phyloP scores from a whole-genome alignment of 345 rosid genomes.

The Toxicodendron radicans region DNA sequence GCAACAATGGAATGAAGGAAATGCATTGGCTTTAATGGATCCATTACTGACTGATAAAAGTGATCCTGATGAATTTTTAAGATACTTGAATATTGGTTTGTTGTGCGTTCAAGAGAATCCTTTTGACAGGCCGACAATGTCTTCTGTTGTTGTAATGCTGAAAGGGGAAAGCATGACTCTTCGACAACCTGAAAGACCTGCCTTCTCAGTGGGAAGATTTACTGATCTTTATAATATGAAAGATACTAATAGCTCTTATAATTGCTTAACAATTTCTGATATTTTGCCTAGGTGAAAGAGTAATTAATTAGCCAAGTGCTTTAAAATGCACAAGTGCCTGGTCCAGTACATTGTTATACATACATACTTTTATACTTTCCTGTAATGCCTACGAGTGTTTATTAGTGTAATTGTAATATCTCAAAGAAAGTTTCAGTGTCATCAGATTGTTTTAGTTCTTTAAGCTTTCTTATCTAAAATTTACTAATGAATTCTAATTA shows the following conservation, averaged over 20 bases:
- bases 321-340: no score
- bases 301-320: no score
- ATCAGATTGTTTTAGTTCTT: no score
- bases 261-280: slow-evolving; percentile 17
- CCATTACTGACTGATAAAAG: slow-evolving; percentile 31
- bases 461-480: no score
- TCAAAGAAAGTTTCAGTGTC: no score
- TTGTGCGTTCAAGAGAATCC: slow-evolving; percentile 70
- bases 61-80: slow-evolving; percentile 41
- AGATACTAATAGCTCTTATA: slow-evolving; percentile 14
- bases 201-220: slow-evolving; percentile 41
- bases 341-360: no score
- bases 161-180: slow-evolving; percentile 35
- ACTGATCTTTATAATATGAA: not conserved
- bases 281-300: slow-evolving; percentile 21
- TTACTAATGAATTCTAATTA: no score
- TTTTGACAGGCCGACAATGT: slow-evolving; percentile 49
- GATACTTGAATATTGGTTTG: slow-evolving; percentile 56
- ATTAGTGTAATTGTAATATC: no score
- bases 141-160: slow-evolving; percentile 43
- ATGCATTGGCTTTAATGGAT: slow-evolving; percentile 49
- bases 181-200: slow-evolving; percentile 39
- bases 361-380: no score
- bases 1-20: slow-evolving; percentile 54
- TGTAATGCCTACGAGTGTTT: no score